Conservation (phyloP, 257 asterid genomes). For the Solanum megistacrolobum region DNA sequence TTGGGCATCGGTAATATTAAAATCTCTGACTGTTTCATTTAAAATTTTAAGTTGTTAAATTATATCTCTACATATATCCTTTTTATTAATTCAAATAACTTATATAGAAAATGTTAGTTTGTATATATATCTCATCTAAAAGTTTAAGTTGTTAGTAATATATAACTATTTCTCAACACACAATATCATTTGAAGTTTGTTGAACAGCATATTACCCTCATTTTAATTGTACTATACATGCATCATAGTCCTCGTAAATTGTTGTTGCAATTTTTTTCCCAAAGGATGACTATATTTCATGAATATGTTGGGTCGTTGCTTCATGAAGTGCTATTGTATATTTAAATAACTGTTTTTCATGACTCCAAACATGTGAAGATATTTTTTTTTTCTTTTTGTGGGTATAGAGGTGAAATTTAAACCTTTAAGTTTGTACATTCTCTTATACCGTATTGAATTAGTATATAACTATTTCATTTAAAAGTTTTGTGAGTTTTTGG, state of each 20-base stretch:
- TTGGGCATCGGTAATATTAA: constrained; percentile 51
- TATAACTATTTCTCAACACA: not conserved
- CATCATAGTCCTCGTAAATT: not conserved
- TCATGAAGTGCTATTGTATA: not conserved
- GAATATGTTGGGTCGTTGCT: not conserved
- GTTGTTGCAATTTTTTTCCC: not conserved
- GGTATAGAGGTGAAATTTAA: not conserved
- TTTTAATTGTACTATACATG: not conserved
- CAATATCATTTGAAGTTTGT: not conserved
- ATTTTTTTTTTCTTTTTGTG: not conserved
- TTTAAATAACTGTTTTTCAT: not conserved
- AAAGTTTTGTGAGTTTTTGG: not conserved
- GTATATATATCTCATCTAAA: not conserved
- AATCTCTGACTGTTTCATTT: not conserved
- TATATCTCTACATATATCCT: too few species aligned
- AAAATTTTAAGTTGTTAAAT: not conserved
- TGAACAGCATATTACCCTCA: not conserved
- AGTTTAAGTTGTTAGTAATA: not conserved
- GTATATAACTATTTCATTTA: not conserved
- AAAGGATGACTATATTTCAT: not conserved
- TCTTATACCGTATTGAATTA: not conserved
- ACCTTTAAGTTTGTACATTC: not conserved
- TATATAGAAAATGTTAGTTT: too few species aligned
- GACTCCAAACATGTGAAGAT: not conserved
- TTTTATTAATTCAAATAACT: not conserved